A percentile compares a stretch with the other conserved stretches of the same genome.
Evolutionary conservation across 805 yeast species (phyloP).

Genomic region (Cyberlindnera xishuangbannaensis): DNA sequence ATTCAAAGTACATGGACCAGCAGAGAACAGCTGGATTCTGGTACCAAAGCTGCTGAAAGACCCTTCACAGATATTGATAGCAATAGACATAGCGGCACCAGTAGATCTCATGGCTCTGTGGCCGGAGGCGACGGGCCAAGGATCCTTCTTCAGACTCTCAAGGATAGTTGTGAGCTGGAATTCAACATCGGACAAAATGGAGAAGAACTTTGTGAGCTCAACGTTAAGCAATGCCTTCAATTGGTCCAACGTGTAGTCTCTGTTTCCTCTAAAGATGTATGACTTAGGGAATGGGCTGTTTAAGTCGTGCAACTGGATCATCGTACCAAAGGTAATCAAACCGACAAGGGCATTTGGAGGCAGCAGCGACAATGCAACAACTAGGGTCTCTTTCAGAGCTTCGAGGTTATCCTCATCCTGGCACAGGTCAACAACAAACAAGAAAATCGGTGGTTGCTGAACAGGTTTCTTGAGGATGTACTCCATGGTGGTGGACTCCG

Average conservation of each 20-base stretch:
- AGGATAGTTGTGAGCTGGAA: conserved; percentile 73
- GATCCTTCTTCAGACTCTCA: conserved; percentile 71
- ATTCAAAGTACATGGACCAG: conserved; percentile 91
- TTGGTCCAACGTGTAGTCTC: conserved; percentile 60
- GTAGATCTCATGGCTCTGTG: conserved; percentile 87
- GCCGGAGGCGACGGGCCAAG: conserved; percentile 85
- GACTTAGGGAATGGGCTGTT: conserved; percentile 64
- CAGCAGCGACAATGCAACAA: conserved; percentile 66
- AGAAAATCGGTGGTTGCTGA: conserved; percentile 77
- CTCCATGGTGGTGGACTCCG: conserved; percentile 71
- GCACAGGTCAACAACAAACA: conserved; percentile 83
- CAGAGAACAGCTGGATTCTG: conserved; percentile 82
- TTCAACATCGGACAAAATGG: conserved; percentile 74
- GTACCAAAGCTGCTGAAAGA: conserved; percentile 83
- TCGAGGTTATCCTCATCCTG: conserved; percentile 84
- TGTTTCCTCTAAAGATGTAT: conserved; percentile 83
- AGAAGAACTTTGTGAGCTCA: conserved; percentile 54
- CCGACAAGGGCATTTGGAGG: conserved; percentile 92
- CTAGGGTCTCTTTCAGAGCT: conserved; percentile 75
- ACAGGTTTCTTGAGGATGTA: conserved; percentile 79
- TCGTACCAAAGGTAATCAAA: conserved; percentile 82
- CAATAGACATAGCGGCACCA: conserved; percentile 87
- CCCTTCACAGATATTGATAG: conserved; percentile 74
- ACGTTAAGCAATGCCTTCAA: conserved; percentile 51
- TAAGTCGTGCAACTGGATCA: conserved; percentile 84